Percentiles rank a stretch among this genome's conserved stretches.
These are phyloP conservation scores for Murraya koenigii DNA, from an alignment of 345 rosid genomes.

Conservation along the genomic window DNA sequence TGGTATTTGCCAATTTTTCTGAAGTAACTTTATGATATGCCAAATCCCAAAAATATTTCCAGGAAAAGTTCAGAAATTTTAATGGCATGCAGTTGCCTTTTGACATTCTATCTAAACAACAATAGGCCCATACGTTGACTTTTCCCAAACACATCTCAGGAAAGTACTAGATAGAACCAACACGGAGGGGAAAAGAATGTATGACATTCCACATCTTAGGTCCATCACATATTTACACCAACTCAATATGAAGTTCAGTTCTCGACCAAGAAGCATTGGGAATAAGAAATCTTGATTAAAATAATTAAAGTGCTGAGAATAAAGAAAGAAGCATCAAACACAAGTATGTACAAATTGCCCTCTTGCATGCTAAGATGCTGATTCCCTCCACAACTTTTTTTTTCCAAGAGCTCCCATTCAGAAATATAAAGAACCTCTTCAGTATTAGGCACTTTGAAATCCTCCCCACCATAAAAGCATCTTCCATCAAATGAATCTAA, in stretches of 20 bases:
- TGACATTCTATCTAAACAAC: neutral
- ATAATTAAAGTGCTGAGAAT: neutral
- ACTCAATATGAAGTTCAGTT: neutral
- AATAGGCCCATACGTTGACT: neutral
- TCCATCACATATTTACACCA: neutral
- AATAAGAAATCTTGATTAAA: neutral
- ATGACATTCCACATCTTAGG: neutral
- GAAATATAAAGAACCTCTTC: neutral
- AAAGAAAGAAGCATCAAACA: neutral
- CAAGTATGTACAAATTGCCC: neutral
- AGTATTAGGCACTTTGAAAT: neutral
- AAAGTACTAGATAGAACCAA: neutral
- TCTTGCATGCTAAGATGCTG: neutral
- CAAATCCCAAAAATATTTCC: neutral
- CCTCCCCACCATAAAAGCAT: neutral
- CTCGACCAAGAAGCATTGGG: neutral
- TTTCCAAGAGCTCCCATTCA: neutral
- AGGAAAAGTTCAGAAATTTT: neutral
- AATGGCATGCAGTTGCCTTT: neutral
- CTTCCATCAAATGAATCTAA: neutral
- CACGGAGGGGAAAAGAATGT: neutral
- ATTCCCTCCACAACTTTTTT: neutral
- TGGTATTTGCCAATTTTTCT: neutral
- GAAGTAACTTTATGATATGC: neutral
- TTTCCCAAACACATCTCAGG: neutral